These are phyloP conservation scores for Tricholoma flavovirens DNA, from an alignment of 768 basidiomycete species.

Conservation along the genomic window DNA sequence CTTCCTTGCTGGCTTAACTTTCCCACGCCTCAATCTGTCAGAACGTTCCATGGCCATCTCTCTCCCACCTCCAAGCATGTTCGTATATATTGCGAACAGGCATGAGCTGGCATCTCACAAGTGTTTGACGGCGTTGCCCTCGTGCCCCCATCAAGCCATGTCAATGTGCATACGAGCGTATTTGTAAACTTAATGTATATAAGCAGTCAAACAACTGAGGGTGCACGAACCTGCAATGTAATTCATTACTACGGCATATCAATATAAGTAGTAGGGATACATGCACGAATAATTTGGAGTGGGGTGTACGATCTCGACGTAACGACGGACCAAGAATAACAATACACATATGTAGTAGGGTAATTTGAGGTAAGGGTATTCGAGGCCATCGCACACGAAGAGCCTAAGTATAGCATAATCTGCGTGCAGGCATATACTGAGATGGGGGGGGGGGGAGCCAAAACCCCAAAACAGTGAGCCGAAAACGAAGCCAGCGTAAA, in stretches of 20 bases:
- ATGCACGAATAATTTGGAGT: conserved; percentile 12
- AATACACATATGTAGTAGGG: conserved; percentile 12
- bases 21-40: conserved; percentile 29
- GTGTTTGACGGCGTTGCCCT: no score
- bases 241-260: conserved; percentile 8
- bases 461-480: not conserved
- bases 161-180: no score
- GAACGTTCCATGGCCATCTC: not conserved
- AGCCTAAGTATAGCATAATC: conserved; percentile 8
- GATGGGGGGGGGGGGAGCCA: not conserved
- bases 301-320: conserved; percentile 4
- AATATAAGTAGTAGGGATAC: conserved; percentile 12
- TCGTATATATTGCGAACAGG: no score
- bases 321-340: conserved; percentile 16
- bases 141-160: no score
- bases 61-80: no score
- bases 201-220: no score
- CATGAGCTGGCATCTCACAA: no score
- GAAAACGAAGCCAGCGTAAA: conserved; percentile 6
- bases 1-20: conserved; percentile 26
- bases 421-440: conserved; percentile 10
- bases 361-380: conserved; percentile 13
- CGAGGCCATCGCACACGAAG: conserved; percentile 14
- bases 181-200: no score
- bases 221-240: not conserved